Evolutionary conservation across 371 early-diverging fungal genomes (phyloP).

Genomic region (Rhizopus delemar): DNA sequence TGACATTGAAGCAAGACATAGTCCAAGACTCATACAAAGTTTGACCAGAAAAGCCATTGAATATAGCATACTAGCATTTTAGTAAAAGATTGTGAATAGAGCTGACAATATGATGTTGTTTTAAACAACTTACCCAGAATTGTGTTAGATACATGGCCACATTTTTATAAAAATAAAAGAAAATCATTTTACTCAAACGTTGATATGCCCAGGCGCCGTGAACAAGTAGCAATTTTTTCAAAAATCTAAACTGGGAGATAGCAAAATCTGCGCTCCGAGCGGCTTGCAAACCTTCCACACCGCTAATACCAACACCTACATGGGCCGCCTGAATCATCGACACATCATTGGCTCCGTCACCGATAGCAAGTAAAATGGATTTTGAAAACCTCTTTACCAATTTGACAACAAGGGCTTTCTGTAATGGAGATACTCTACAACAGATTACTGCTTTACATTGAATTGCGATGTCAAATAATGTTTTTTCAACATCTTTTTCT

Average conservation of each 20-base stretch:
- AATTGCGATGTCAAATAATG: slow-evolving; percentile 75
- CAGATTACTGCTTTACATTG: slow-evolving; percentile 86
- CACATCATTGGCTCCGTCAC: slow-evolving; percentile 99
- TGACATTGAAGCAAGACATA: slow-evolving; percentile 85
- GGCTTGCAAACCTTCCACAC: slow-evolving; percentile 97
- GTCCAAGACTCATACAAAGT: slow-evolving; percentile 95
- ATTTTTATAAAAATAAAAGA: slow-evolving; percentile 95
- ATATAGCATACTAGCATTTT: slow-evolving; percentile 69
- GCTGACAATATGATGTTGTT: too few species aligned
- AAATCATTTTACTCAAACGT: slow-evolving; percentile 81
- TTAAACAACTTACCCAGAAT: slow-evolving; percentile 74
- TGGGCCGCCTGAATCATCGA: slow-evolving; percentile 98
- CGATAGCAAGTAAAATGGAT: slow-evolving; percentile 85
- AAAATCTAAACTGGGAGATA: slow-evolving; percentile 89
- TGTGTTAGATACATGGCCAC: slow-evolving; percentile 95
- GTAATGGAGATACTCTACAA: slow-evolving; percentile 92
- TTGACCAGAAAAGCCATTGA: slow-evolving; percentile 89
- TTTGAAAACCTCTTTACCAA: slow-evolving; percentile 76
- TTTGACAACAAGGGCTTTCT: slow-evolving; percentile 91
- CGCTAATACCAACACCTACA: slow-evolving; percentile 96
- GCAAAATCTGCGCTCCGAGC: slow-evolving; percentile 95
- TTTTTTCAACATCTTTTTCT: slow-evolving; percentile 64
- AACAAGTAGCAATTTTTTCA: slow-evolving; percentile 87
- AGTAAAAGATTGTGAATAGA: too few species aligned
- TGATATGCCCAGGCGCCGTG: slow-evolving; percentile 95